Percentiles rank a stretch among this genome's conserved stretches.
Evolutionary conservation across 1,284 basidiomycete species (phyloP).

Genomic region (Grifola frondosa): DNA sequence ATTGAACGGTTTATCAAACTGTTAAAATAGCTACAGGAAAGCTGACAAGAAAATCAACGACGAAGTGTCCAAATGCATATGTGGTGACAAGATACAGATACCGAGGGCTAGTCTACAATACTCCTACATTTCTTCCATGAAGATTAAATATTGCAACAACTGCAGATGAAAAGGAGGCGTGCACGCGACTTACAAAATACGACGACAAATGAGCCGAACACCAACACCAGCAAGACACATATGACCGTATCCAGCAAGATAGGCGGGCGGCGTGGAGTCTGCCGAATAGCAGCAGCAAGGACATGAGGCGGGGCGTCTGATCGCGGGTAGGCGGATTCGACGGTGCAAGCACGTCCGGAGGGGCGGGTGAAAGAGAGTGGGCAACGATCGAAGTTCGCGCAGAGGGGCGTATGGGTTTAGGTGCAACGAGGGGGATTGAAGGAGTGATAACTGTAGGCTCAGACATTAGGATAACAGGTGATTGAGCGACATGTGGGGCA

Average conservation of each 20-base stretch:
- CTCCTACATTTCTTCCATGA: too few relatives aligned
- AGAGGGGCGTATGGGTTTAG: slow-evolving; percentile 27
- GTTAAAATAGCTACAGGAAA: background rate
- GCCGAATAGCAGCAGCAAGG: slow-evolving; percentile 20
- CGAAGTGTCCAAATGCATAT: slow-evolving; percentile 2
- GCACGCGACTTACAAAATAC: slow-evolving; percentile 45
- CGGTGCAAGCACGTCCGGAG: slow-evolving; percentile 11
- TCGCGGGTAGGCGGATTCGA: slow-evolving; percentile 11
- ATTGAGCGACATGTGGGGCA: too few relatives aligned
- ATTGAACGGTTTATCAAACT: slow-evolving; percentile 15
- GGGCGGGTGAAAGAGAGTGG: slow-evolving; percentile 15
- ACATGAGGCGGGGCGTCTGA: slow-evolving; percentile 14
- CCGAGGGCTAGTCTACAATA: slow-evolving; percentile 14
- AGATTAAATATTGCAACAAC: too few relatives aligned
- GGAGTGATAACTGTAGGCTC: slow-evolving; percentile 8
- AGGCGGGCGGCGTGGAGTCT: slow-evolving; percentile 45
- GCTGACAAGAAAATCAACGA: background rate
- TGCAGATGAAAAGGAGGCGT: too few relatives aligned
- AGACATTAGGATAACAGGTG: slow-evolving; percentile 11
- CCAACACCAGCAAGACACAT: slow-evolving; percentile 62
- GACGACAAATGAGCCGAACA: slow-evolving; percentile 60
- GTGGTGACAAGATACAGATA: slow-evolving; percentile 2
- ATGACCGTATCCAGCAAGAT: slow-evolving; percentile 66
- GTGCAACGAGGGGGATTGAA: slow-evolving; percentile 27
- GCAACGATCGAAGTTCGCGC: slow-evolving; percentile 24